Evolutionary conservation across 106 monocot species (phyloP).

Genomic region (Platanthera guangdongensis): DNA sequence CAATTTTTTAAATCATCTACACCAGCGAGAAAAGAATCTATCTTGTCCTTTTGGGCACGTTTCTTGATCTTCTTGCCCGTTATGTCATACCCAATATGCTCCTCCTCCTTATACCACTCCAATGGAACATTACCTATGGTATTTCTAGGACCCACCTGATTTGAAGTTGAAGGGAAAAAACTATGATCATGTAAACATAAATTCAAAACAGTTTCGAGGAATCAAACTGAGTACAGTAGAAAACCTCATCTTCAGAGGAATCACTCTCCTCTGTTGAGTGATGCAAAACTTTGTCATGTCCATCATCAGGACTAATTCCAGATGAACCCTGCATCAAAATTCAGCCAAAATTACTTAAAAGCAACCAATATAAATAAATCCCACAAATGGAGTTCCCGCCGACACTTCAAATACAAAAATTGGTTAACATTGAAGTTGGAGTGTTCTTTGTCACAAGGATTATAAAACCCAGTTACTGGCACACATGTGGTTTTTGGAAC

Average conservation of each 20-base stretch:
- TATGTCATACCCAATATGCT: slow-evolving; percentile 92
- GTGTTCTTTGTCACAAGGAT: not conserved
- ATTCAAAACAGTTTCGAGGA: not conserved
- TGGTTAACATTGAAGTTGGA: not conserved
- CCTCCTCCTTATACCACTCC: slow-evolving; percentile 88
- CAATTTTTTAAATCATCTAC: slow-evolving; percentile 82
- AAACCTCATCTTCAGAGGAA: slow-evolving; percentile 97
- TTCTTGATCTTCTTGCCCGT: slow-evolving; percentile 81
- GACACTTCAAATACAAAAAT: not conserved
- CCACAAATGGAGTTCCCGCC: not conserved
- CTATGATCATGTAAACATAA: not conserved
- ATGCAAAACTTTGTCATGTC: not conserved
- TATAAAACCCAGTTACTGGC: not conserved
- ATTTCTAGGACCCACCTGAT: slow-evolving; percentile 72
- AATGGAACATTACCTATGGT: slow-evolving; percentile 84
- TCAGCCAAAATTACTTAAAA: not conserved
- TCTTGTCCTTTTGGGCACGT: slow-evolving; percentile 64
- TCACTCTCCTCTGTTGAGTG: slow-evolving; percentile 51
- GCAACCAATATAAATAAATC: not conserved
- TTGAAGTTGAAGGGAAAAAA: slow-evolving; percentile 1
- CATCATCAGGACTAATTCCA: not conserved
- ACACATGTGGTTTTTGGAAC: not conserved
- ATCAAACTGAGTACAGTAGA: not conserved
- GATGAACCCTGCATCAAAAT: not conserved
- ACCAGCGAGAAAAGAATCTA: slow-evolving; percentile 72